A percentile compares a stretch with the other conserved stretches of the same genome.
Conservation (phyloP, 139 green algal species). For the Chlamydomonas schloesseri region DNA sequence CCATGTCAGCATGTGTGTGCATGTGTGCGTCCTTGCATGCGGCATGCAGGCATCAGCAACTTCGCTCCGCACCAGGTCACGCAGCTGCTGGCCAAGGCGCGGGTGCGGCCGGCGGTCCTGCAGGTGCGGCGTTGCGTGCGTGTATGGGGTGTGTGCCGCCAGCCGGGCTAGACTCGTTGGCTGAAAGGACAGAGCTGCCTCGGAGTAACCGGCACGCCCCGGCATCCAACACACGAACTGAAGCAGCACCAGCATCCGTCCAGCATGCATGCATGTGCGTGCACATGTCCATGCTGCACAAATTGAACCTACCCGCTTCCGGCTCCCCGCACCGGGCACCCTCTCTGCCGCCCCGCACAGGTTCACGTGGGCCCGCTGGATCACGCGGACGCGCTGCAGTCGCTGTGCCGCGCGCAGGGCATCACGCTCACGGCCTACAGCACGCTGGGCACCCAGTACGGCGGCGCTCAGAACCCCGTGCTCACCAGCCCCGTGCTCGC, state of each 20-base stretch:
- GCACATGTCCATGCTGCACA: no score
- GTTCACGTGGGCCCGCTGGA: constrained; percentile 48
- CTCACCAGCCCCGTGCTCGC: constrained; percentile 45
- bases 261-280: no score
- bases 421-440: constrained; percentile 77
- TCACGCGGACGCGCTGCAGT: constrained; percentile 45
- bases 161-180: no score
- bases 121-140: constrained; percentile 23
- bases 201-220: no score
- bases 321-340: no score
- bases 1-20: no score
- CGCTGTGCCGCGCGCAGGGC: constrained; percentile 60
- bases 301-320: no score
- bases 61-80: constrained; percentile 77
- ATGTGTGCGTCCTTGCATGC: no score
- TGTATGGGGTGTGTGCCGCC: no score
- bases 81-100: constrained; percentile 69
- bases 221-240: no score
- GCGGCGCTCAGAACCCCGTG: constrained; percentile 38
- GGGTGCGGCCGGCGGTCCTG: constrained; percentile 76
- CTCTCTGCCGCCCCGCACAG: constrained; percentile 15
- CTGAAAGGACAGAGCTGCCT: no score
- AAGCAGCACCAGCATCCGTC: no score
- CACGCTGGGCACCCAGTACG: constrained; percentile 80
- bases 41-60: constrained; percentile 81